phyloP scores from a whole-genome alignment of 495 filamentous ascomycete genomes.

The Barbatosphaeria neglecta region DNA sequence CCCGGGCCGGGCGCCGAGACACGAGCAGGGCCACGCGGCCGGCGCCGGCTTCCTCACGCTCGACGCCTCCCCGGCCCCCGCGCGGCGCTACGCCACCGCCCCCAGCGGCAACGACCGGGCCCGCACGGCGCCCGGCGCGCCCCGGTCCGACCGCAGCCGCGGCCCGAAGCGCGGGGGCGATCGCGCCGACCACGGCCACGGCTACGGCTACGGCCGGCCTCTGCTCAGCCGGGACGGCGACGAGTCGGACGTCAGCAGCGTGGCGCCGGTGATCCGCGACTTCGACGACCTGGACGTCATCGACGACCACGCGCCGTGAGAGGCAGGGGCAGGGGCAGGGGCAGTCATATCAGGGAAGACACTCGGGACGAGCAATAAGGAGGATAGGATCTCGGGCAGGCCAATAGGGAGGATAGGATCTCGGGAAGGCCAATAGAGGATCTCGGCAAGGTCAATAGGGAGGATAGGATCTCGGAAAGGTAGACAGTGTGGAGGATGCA shows the following conservation, averaged over 20 bases:
- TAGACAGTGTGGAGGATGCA: too few relatives aligned
- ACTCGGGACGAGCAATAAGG: too few relatives aligned
- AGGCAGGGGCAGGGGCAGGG: too few relatives aligned
- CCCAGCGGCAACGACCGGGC: conserved; percentile 8
- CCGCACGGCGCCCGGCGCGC: conserved; percentile 4
- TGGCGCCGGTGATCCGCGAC: conserved; percentile 28
- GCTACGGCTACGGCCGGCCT: not conserved
- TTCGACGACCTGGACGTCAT: conserved; percentile 31
- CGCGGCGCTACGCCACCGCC: conserved; percentile 14
- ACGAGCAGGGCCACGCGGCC: conserved; percentile 5
- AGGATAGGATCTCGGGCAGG: too few relatives aligned
- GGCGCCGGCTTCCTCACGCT: conserved; percentile 14
- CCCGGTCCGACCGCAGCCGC: not conserved
- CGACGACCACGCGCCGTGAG: conserved; percentile 9
- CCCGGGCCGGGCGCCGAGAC: conserved; percentile 4
- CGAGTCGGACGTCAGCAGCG: conserved; percentile 9
- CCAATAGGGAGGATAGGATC: too few relatives aligned
- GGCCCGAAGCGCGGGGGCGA: too few relatives aligned
- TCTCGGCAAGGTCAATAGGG: too few relatives aligned
- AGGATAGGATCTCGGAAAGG: too few relatives aligned
- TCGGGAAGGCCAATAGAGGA: too few relatives aligned
- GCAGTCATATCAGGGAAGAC: too few relatives aligned
- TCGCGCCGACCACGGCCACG: too few relatives aligned
- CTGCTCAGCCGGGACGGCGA: conserved; percentile 3
- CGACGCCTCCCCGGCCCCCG: conserved; percentile 11